phyloP scores from a whole-genome alignment of 352 stramenopile genomes.

The Elongisporangium anandrum region DNA sequence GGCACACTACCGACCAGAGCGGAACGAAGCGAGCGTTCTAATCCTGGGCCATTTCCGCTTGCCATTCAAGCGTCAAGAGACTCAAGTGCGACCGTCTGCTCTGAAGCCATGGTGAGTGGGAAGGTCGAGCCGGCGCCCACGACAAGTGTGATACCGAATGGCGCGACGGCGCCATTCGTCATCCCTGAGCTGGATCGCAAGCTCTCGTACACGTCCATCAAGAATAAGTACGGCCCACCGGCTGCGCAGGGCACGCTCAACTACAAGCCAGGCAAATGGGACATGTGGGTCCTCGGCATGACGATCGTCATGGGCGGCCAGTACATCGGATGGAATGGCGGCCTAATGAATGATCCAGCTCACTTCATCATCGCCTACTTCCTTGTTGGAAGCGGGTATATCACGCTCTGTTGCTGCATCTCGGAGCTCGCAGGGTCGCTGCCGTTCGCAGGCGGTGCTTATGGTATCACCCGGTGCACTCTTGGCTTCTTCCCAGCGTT shows the following conservation, averaged over 20 bases:
- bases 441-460: constrained; percentile 38
- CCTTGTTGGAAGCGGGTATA: constrained; percentile 29
- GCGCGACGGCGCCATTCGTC: not conserved
- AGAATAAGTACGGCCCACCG: not conserved
- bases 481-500: constrained; percentile 39
- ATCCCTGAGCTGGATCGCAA: not conserved
- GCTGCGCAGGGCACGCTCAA: constrained; percentile 52
- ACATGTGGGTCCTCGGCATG: constrained; percentile 47
- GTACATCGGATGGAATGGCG: constrained; percentile 48
- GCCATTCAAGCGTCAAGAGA: not conserved
- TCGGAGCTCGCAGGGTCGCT: constrained; percentile 38
- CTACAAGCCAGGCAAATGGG: constrained; percentile 27
- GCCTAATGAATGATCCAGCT: constrained; percentile 28
- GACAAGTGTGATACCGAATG: not conserved
- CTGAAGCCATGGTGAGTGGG: not conserved
- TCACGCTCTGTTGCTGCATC: constrained; percentile 34
- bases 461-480: constrained; percentile 32
- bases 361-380: constrained; percentile 34
- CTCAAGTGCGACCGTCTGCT: not conserved
- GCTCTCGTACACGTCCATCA: not conserved
- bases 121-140: not conserved
- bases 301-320: constrained; percentile 52
- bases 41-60: not conserved
- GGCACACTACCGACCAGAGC: not conserved
- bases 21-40: not conserved